Percentiles rank a stretch among this genome's conserved stretches.
These are phyloP conservation scores for Botryotinia convoluta DNA, from an alignment of 2,329 filamentous ascomycete genomes.

Conservation along the genomic window DNA sequence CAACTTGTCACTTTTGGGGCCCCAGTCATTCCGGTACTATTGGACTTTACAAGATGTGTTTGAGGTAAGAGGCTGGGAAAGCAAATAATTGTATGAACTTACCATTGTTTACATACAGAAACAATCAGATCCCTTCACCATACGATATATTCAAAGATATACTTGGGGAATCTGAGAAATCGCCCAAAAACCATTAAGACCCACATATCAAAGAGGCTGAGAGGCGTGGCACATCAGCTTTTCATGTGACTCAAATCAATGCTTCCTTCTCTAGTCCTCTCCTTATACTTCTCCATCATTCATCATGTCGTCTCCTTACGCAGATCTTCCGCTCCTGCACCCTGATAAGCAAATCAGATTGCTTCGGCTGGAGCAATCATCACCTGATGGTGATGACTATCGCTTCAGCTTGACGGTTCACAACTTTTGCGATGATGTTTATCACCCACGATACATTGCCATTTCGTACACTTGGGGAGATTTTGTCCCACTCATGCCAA, in stretches of 20 bases:
- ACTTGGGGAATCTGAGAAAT: background rate
- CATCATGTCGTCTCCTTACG: conserved; percentile 2
- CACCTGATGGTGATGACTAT: background rate
- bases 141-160: background rate
- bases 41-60: too few relatives aligned
- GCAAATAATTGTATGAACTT: background rate
- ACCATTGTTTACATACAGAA: background rate
- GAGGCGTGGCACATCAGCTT: conserved; percentile 1
- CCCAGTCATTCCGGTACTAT: background rate
- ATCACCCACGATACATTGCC: background rate
- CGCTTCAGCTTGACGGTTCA: conserved; percentile 5
- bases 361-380: conserved; percentile 3
- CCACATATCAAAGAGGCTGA: conserved; percentile 12
- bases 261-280: background rate
- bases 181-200: background rate
- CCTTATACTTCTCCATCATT: background rate
- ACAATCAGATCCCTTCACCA: background rate
- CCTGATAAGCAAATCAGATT: conserved; percentile 8
- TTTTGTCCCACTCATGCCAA: background rate
- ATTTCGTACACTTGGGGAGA: conserved; percentile 13
- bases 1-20: background rate
- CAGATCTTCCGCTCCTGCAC: background rate
- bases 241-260: background rate
- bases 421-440: background rate
- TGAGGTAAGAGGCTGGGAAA: background rate